phyloP scores from a whole-genome alignment of 1,139 yeast species.

The Yamadazyma blattariae region DNA sequence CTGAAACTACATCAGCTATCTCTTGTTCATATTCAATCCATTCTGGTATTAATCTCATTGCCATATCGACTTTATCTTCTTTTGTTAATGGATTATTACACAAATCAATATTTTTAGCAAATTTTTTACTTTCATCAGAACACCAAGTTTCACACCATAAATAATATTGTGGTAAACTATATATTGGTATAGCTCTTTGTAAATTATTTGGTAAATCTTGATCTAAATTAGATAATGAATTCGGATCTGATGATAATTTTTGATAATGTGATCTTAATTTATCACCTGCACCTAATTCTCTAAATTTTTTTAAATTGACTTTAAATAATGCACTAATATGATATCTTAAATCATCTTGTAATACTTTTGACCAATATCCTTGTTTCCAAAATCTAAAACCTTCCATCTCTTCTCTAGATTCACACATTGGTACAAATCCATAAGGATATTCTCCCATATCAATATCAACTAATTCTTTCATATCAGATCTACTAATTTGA shows the following conservation, averaged over 20 bases:
- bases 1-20: constrained; percentile 19
- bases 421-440: constrained; percentile 88
- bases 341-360: constrained; percentile 60
- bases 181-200: constrained; percentile 65
- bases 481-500: constrained; percentile 71
- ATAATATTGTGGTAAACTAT: constrained; percentile 79
- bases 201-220: constrained; percentile 90
- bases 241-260: constrained; percentile 71
- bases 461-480: constrained; percentile 60
- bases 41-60: constrained; percentile 72
- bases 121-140: constrained; percentile 53
- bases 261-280: constrained; percentile 83
- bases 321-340: constrained; percentile 86
- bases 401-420: constrained; percentile 74
- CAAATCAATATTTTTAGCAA: constrained; percentile 77
- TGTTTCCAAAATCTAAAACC: constrained; percentile 90
- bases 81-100: constrained; percentile 81
- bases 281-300: constrained; percentile 74
- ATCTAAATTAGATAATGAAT: constrained; percentile 77
- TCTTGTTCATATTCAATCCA: constrained; percentile 67
- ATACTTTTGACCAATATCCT: constrained; percentile 79
- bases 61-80: constrained; percentile 73
- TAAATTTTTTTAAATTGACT: constrained; percentile 67
- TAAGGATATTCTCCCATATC: constrained; percentile 79
- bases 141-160: constrained; percentile 97